These are phyloP conservation scores for Melanogaster broomeanus DNA, from an alignment of 768 basidiomycete genomes.

Conservation along the genomic window DNA sequence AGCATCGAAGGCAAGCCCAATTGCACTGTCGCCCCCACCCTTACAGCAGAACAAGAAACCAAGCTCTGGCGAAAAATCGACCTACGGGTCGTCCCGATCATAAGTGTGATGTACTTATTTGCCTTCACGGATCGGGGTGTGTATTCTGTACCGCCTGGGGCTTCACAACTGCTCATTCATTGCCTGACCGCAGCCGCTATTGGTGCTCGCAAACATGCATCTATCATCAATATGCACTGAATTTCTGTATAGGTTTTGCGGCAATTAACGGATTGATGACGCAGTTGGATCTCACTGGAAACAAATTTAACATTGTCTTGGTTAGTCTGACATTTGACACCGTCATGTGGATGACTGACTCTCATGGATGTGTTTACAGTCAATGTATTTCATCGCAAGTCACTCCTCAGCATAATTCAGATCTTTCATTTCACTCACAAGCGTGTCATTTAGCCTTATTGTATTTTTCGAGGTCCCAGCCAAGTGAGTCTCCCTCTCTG, in stretches of 20 bases:
- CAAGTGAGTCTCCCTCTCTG: slow-evolving; percentile 48
- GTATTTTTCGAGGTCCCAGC: slow-evolving; percentile 62
- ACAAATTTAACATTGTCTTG: too few species aligned
- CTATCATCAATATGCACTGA: too few species aligned
- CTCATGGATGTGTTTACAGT: slow-evolving; percentile 41
- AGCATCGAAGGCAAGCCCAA: background rate
- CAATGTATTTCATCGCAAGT: slow-evolving; percentile 70
- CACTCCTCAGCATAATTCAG: background rate
- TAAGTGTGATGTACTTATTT: slow-evolving; percentile 60
- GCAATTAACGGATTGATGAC: too few species aligned
- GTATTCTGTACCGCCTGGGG: slow-evolving; percentile 6
- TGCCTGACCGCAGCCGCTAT: slow-evolving; percentile 50
- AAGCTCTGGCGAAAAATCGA: slow-evolving; percentile 62
- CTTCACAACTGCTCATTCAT: background rate
- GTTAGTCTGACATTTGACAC: too few species aligned
- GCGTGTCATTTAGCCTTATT: slow-evolving; percentile 25
- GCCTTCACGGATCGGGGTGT: slow-evolving; percentile 65
- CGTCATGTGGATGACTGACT: background rate
- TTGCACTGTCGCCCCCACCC: background rate
- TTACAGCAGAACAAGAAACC: slow-evolving; percentile 44
- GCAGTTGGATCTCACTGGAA: too few species aligned
- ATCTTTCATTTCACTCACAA: background rate
- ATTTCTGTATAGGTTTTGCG: slow-evolving; percentile 49
- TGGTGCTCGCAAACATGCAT: too few species aligned
- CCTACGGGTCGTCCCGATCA: slow-evolving; percentile 54